Percentiles rank a stretch among this genome's conserved stretches.
phyloP scores from a whole-genome alignment of 129 eudicot genomes.

The Chrysanthemum lavandulifolium region DNA sequence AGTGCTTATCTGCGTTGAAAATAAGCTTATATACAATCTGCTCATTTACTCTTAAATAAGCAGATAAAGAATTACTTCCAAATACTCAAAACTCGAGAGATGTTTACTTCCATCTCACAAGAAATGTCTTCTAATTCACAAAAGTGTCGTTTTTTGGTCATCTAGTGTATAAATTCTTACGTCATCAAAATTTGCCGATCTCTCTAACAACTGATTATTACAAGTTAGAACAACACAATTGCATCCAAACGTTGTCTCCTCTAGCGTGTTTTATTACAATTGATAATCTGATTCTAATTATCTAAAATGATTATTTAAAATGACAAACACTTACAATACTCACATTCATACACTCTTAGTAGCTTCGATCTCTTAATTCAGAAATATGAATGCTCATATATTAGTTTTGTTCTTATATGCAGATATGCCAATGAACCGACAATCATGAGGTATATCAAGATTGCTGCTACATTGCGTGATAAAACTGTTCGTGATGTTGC shows the following conservation, averaged over 20 bases:
- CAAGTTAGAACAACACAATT: neutral
- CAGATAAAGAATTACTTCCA: too few species aligned
- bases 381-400: neutral
- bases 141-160: neutral
- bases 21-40: too few species aligned
- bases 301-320: neutral
- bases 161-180: neutral
- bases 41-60: too few species aligned
- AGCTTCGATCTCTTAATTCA: neutral
- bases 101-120: neutral
- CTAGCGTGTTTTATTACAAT: neutral
- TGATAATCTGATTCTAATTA: neutral
- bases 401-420: slow-evolving; percentile 7
- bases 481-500: slow-evolving; percentile 99
- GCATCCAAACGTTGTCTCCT: neutral
- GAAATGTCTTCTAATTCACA: neutral
- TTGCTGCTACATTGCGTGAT: slow-evolving; percentile 77
- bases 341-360: neutral
- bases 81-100: neutral
- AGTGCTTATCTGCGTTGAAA: too few species aligned
- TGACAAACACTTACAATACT: neutral
- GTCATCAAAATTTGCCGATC: neutral
- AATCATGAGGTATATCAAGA: slow-evolving; percentile 77
- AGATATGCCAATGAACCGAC: slow-evolving; percentile 76
- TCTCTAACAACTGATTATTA: neutral